These are phyloP conservation scores for Microdochium nivale DNA, from an alignment of 2,329 filamentous ascomycete genomes.

Conservation along the genomic window DNA sequence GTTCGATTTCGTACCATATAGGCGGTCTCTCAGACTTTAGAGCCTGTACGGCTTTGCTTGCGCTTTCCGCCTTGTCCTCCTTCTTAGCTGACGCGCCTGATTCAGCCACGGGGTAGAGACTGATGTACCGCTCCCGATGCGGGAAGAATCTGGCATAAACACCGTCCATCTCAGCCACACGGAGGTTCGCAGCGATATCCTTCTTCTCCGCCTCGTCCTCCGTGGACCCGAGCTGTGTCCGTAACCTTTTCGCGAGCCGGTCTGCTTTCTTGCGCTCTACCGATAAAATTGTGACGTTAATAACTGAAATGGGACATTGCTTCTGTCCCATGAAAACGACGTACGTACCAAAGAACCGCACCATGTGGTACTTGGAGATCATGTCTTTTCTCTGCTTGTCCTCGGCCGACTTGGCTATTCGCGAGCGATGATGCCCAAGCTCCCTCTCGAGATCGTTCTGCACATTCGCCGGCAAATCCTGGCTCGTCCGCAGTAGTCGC, in stretches of 20 bases:
- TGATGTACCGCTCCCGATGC: constrained; percentile 61
- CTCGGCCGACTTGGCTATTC: constrained; percentile 49
- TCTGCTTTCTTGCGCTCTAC: constrained; percentile 66
- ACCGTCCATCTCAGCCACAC: constrained; percentile 62
- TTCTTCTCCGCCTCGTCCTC: constrained; percentile 42
- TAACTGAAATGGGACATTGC: constrained; percentile 2
- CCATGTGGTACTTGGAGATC: constrained; percentile 75
- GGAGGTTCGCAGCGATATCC: constrained; percentile 47
- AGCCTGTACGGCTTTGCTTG: constrained; percentile 30
- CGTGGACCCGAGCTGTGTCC: constrained; percentile 44
- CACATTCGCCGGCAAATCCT: constrained; percentile 59
- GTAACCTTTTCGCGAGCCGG: constrained; percentile 56
- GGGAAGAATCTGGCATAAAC: constrained; percentile 70
- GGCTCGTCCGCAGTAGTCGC: constrained; percentile 51
- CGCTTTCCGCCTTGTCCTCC: constrained; percentile 28
- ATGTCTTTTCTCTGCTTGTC: constrained; percentile 59
- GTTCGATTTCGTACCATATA: constrained; percentile 63
- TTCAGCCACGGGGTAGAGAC: constrained; percentile 40
- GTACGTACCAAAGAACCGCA: constrained; percentile 70
- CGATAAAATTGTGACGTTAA: constrained; percentile 5
- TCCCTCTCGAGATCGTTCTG: constrained; percentile 65
- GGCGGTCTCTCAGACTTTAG: constrained; percentile 40
- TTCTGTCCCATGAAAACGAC: background rate
- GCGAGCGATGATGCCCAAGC: constrained; percentile 55
- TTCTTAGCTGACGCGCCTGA: constrained; percentile 19